Percentiles rank a stretch among this genome's conserved stretches.
Conservation (phyloP, 1,284 basidiomycete genomes). For the Anthracocystis walkeri region DNA sequence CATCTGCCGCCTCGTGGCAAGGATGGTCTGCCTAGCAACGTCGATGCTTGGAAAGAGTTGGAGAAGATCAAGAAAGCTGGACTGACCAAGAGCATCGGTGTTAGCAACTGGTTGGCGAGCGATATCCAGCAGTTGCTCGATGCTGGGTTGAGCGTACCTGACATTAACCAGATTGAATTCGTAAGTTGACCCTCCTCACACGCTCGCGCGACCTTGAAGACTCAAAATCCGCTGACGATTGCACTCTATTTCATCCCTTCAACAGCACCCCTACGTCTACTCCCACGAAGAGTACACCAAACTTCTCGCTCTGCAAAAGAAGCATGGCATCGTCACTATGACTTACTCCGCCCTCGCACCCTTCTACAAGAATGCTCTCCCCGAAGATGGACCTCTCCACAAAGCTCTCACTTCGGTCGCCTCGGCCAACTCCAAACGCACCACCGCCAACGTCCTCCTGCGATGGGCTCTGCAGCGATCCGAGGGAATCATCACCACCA, state of each 20-base stretch:
- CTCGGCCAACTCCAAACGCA: constrained; percentile 34
- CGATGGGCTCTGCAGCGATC: constrained; percentile 53
- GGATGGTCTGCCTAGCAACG: constrained; percentile 50
- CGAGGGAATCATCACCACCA: constrained; percentile 56
- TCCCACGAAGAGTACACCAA: constrained; percentile 44
- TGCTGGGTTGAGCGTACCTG: constrained; percentile 45
- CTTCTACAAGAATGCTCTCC: constrained; percentile 40
- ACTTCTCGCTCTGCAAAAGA: constrained; percentile 45
- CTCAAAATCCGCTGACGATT: not conserved
- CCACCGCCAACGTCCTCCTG: constrained; percentile 42
- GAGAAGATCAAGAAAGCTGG: constrained; percentile 54
- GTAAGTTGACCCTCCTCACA: constrained; percentile 24
- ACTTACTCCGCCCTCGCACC: constrained; percentile 54
- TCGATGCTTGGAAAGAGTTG: constrained; percentile 56
- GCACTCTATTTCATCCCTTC: not conserved
- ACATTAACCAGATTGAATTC: constrained; percentile 62
- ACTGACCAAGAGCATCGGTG: constrained; percentile 52
- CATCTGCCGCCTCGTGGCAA: constrained; percentile 57
- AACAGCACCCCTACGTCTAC: constrained; percentile 45
- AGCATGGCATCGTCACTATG: constrained; percentile 53
- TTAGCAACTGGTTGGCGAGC: constrained; percentile 54
- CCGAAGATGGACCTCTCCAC: constrained; percentile 36
- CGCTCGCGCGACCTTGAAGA: not conserved
- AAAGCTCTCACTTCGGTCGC: constrained; percentile 46
- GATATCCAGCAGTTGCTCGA: constrained; percentile 58